Percentiles rank a stretch among this genome's conserved stretches.
These are phyloP conservation scores for Aurantiochytrium sp. DNA, from an alignment of 108 stramenopile genomes.

Conservation along the genomic window DNA sequence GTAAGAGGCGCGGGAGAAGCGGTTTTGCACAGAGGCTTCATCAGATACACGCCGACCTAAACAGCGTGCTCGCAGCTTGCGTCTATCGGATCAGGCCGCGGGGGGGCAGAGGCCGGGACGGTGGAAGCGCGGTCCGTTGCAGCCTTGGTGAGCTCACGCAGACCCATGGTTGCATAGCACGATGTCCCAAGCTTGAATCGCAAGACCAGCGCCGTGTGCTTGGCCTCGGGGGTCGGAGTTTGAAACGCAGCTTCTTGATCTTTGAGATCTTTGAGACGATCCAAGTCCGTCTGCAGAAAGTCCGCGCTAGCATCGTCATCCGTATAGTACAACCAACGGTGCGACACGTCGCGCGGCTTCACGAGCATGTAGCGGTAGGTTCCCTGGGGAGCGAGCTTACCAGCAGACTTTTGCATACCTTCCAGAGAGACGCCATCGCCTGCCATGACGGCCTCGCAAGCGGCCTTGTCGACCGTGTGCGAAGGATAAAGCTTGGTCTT, in stretches of 20 bases:
- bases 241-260: background rate
- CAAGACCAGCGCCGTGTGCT: background rate
- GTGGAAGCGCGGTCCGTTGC: background rate
- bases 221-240: background rate
- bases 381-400: background rate
- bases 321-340: background rate
- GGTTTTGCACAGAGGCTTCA: no score
- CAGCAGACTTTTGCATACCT: background rate
- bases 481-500: background rate
- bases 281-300: background rate
- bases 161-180: conserved; percentile 5
- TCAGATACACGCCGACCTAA: no score
- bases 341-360: background rate
- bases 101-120: background rate
- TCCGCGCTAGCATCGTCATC: background rate
- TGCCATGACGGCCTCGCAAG: background rate
- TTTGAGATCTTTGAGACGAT: background rate
- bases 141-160: background rate
- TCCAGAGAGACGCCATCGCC: background rate
- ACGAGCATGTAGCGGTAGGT: conserved; percentile 4
- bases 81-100: no score
- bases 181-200: background rate
- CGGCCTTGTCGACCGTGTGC: background rate
- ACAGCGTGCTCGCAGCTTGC: no score
- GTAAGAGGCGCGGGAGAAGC: no score